Evolutionary conservation across 768 basidiomycete genomes (phyloP), one percentile per base, ranked within the genome.

Genomic region (Russula griseocarnosa): DNA sequence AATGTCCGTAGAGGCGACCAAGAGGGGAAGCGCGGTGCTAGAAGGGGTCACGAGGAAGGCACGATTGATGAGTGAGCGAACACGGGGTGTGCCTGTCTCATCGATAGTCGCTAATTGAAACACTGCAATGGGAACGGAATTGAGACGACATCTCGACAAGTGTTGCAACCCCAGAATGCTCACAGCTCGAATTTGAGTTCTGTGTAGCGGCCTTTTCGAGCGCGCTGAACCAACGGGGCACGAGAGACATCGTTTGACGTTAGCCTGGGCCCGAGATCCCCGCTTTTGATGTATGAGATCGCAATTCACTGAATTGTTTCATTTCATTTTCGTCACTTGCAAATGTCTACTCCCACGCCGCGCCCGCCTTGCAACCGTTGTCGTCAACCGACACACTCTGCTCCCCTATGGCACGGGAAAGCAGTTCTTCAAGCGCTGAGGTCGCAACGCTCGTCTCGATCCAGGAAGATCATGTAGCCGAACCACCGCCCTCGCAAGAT

Each of bases 1-100:
- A 52, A 86, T 72, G 75, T 92, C 91, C 53, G 90, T 90, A 14
- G 86, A 83, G 54, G 81, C 77, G 50, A 92, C 69, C 66, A 94
- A 72, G 6, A 93, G 76, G 0, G 89, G 87, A 4, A 83, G 76
- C 30, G 76, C 67, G 1, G 83, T 81, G 20, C 72, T 67, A 24
- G 72, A 68, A 7, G 74, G 71, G 2, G 81, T 75, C 10, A 78
- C 72, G 46, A 90, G 67, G 72, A 89, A 84, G 1, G 70, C 75
- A 44, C 90, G 83, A 64, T 88, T 83, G 58, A 88, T 75, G 63
- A 80, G 79, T 5, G 86, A 82, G 67, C 91, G 88, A 47, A 86
- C 88, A 61, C 79, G 84, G 1, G 88, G 86, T 10, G 73, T 71
- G 51, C 67, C 66, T 20, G 72, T 71, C 6, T 76, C 70, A 68